phyloP scores from a whole-genome alignment of 495 filamentous ascomycete genomes.

The Chaetomium cochliodes region DNA sequence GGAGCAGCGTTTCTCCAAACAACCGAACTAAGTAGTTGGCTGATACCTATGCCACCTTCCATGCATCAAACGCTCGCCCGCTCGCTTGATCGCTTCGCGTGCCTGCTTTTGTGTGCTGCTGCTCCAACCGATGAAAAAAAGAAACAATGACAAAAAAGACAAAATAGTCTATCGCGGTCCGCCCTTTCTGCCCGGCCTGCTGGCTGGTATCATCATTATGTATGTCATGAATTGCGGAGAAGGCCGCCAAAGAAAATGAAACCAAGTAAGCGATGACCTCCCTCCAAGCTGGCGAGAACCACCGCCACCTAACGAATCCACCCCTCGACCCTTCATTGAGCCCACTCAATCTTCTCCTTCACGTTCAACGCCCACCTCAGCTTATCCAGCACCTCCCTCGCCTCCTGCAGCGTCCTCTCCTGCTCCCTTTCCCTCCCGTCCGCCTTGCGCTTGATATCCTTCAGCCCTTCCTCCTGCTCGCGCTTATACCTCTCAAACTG shows the following conservation, averaged over 20 bases:
- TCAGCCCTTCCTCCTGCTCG: conserved; percentile 59
- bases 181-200: neutral
- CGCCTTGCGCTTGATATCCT: conserved; percentile 56
- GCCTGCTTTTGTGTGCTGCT: neutral
- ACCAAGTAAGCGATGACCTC: neutral
- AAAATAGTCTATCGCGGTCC: neutral
- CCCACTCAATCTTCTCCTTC: conserved; percentile 55
- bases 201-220: conserved; percentile 27
- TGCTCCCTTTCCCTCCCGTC: conserved; percentile 54
- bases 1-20: neutral
- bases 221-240: conserved; percentile 23
- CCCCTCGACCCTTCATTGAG: conserved; percentile 38
- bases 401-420: conserved; percentile 55
- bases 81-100: neutral
- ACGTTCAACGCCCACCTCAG: conserved; percentile 69
- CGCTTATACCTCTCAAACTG: conserved; percentile 63
- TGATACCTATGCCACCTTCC: neutral
- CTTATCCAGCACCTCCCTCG: conserved; percentile 61
- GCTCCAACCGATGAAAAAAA: neutral
- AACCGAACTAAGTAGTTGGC: neutral
- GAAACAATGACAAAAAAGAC: conserved; percentile 1
- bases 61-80: neutral
- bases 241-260: neutral
- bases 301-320: neutral
- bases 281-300: no score